These are phyloP conservation scores for Serpula lacrymans DNA, from an alignment of 768 basidiomycete species.

Conservation along the genomic window DNA sequence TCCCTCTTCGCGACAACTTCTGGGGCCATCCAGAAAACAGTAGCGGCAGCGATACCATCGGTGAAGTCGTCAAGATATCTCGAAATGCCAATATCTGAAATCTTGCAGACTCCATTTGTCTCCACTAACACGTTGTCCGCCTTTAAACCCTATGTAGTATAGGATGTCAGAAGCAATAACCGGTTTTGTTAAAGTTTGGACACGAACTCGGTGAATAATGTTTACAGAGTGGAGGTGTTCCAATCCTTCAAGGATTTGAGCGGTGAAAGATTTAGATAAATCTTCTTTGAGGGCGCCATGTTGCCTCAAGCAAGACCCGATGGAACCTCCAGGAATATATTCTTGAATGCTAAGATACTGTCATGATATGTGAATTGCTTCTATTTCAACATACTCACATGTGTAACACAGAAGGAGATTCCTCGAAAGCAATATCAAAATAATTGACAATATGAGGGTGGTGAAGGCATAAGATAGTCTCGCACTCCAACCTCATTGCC, in stretches of 20 bases:
- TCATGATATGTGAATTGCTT: too few species aligned
- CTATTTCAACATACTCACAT: too few species aligned
- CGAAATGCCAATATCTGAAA: constrained; percentile 92
- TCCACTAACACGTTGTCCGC: constrained; percentile 96
- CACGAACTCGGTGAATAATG: constrained; percentile 78
- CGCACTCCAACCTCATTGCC: too few species aligned
- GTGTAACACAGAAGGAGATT: too few species aligned
- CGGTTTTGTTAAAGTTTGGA: not conserved
- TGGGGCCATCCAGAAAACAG: constrained; percentile 97
- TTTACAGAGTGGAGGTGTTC: constrained; percentile 83
- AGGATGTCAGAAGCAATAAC: too few species aligned
- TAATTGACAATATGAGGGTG: too few species aligned
- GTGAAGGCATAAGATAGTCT: too few species aligned
- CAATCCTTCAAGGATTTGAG: constrained; percentile 80
- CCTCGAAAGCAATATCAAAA: too few species aligned
- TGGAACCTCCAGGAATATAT: constrained; percentile 92
- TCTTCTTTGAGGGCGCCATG: constrained; percentile 85
- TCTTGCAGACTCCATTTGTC: constrained; percentile 82
- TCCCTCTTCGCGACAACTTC: constrained; percentile 81
- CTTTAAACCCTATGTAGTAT: constrained; percentile 93
- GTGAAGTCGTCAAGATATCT: constrained; percentile 84
- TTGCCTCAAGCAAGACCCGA: constrained; percentile 77
- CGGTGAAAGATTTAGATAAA: constrained; percentile 82
- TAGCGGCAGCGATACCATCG: constrained; percentile 74
- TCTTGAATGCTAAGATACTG: constrained; percentile 97